Conservation (phyloP, 2,329 filamentous ascomycete species). For the Botryotinia narcissicola region DNA sequence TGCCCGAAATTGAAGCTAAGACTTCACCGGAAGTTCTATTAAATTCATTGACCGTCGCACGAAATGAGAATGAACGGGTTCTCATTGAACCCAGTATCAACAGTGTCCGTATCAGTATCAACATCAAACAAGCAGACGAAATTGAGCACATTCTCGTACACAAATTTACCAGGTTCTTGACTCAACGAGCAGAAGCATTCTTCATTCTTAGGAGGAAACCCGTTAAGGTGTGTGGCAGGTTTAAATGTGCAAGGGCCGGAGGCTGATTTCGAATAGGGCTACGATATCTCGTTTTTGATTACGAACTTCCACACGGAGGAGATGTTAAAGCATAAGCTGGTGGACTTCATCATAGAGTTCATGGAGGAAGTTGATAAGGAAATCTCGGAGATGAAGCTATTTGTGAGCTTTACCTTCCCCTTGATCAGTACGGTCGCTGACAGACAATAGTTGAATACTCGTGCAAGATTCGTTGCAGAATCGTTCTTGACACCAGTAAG, state of each 20-base stretch:
- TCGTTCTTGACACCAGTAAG: conserved; percentile 92
- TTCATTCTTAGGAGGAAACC: conserved; percentile 95
- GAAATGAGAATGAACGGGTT: conserved; percentile 96
- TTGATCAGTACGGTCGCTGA: conserved; percentile 18
- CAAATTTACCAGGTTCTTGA: conserved; percentile 97
- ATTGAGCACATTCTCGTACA: conserved; percentile 98
- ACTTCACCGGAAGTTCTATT: conserved; percentile 92
- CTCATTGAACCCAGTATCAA: conserved; percentile 96
- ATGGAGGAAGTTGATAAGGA: conserved; percentile 99
- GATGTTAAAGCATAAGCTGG: conserved; percentile 98
- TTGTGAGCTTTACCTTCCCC: conserved; percentile 61
- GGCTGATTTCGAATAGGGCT: conserved; percentile 63
- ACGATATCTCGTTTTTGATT: conserved; percentile 97
- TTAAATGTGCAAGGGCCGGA: neutral
- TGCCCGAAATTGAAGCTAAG: conserved; percentile 92
- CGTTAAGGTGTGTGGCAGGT: conserved; percentile 65
- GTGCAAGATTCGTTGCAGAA: conserved; percentile 96
- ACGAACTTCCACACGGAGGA: conserved; percentile 99
- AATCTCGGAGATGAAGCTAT: conserved; percentile 99
- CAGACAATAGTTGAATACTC: conserved; percentile 76
- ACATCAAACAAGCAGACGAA: conserved; percentile 99
- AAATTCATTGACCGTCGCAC: conserved; percentile 83
- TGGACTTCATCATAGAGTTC: conserved; percentile 98
- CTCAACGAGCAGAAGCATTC: conserved; percentile 92
- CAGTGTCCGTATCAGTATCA: conserved; percentile 94